Evolutionary conservation across 345 rosid genomes (phyloP), one percentile per base, ranked within the genome.

Genomic region (Eucalyptus rudis): DNA sequence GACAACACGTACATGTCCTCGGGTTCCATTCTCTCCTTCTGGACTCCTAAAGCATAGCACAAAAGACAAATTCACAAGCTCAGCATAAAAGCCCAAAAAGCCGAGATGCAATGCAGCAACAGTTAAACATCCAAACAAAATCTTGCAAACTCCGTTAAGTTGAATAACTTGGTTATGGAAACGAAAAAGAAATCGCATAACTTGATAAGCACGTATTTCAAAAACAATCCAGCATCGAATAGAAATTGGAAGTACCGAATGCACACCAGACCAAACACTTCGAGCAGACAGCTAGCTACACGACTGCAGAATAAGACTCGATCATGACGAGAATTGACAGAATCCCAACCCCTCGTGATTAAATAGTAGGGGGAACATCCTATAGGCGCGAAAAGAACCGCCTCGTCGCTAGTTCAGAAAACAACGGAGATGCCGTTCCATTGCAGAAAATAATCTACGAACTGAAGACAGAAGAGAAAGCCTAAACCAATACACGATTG

Each of bases 11-110:
- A 97, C 97, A 97, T 94, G 92, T 96, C 99, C 51, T 97, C 98
- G 4, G 98, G 95, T 87, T 94, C 95, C 99, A 97, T 96, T 94
- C 99, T 95, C 96, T 98, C 99, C 95, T 98, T 98, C 93, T 98
- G 99, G 88, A 98, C 99, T 85, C 99, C 99, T 97, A 89, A 7
- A 47, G 49, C 85, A 83, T 20, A 76, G 83, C 47, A 76, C 47
- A 36, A 76, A 76, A 20, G 84, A 20, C 83, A 76, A 76, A 76
- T 20, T 22, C 47, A 11, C 16, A 76, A 40, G 84, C 84, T 76
- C 84, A 40, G 47, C 84, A 40, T 11, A 36, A 76, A 40, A 40
- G 47, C 47, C 45, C 47, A 76, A 76, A 40, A 76, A 44, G 84
- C 87, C 59, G 0, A 31, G 52, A 20, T 4, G 87, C 87, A 31